These are phyloP conservation scores for Fusarium sp. DNA, from an alignment of 2,329 filamentous ascomycete genomes.

Conservation along the genomic window DNA sequence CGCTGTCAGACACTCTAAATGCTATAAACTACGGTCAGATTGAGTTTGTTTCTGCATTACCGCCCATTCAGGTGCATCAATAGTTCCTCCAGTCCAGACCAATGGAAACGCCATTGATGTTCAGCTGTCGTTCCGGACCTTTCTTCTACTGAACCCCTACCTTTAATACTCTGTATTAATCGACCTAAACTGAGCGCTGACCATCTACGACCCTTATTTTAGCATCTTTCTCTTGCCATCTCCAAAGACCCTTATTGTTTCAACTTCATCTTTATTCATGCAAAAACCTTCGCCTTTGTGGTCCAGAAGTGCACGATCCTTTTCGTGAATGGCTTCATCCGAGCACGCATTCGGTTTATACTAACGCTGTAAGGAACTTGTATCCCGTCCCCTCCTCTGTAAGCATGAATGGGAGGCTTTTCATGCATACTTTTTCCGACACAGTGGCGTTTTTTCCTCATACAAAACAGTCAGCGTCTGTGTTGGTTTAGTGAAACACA, in stretches of 20 bases:
- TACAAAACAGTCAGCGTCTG: neutral
- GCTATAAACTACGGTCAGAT: neutral
- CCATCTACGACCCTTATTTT: neutral
- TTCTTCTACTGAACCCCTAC: neutral
- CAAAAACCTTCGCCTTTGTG: neutral
- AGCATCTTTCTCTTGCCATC: neutral
- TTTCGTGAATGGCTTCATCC: neutral
- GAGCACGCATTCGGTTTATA: neutral
- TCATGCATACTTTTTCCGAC: slow-evolving; percentile 6
- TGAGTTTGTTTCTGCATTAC: neutral
- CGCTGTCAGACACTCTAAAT: neutral
- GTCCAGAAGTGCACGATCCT: neutral
- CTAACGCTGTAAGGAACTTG: neutral
- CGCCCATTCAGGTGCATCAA: neutral
- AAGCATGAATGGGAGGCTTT: neutral
- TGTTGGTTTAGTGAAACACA: slow-evolving; percentile 36
- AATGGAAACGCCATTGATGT: neutral
- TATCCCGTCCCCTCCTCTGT: neutral
- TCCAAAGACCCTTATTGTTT: neutral
- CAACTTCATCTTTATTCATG: neutral
- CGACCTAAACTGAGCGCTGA: neutral
- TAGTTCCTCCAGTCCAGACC: neutral
- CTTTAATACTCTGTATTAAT: neutral
- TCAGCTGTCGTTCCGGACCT: neutral
- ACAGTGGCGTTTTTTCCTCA: slow-evolving; percentile 17